Base-by-base conservation (phyloP, 805 yeast species). In the Myxozyma nipponensis region DNA sequence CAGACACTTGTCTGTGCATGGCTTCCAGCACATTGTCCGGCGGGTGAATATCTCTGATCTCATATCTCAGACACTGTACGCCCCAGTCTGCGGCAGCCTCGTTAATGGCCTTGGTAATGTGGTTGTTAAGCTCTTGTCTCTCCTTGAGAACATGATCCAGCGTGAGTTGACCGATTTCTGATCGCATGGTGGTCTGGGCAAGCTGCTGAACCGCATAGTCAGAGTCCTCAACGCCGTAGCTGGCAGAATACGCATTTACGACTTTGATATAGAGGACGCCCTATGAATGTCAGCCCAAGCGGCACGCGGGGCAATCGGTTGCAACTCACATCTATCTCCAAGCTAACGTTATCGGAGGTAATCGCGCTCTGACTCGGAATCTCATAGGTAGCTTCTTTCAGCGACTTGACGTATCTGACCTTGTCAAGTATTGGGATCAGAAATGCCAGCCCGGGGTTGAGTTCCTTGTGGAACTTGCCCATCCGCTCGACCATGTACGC, bases 401-500 rank as follows among this genome's bases (percentile, higher is more conserved):
- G 70, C 2, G 87, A 80, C 69, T 86, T 90, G 35, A 87, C 95
- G 62, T 86, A 87, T 45, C 83, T 81, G 62, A 86, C 83, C 60
- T 77, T 78, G 67, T 86, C 95, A 28, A 87, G 56, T 49, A 86
- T 66, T 3, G 95, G 95, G 7, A 84, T 52, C 59, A 86, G 69
- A 25, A 86, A 66, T 1, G 93, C 88, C 34, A 86, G 70, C 13
- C 95, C 95, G 0, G 95, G 95, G 36, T 79, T 76, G 52, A 87
- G 73, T 21, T 80, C 77, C 45, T 79, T 63, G 58, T 81, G 76
- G 72, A 85, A 86, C 64, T 83, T 84, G 28, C 95, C 95, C 95
- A 86, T 86, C 56, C 95, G 73, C 67, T 86, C 95, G 18, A 86
- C 95, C 18, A 86, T 79, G 89, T 93, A 86, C 2, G 95, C 95